A percentile compares a stretch with the other conserved stretches of the same genome.
These are phyloP conservation scores for Apophysomyces elegans DNA, from an alignment of 371 early-diverging fungal species.

Conservation along the genomic window DNA sequence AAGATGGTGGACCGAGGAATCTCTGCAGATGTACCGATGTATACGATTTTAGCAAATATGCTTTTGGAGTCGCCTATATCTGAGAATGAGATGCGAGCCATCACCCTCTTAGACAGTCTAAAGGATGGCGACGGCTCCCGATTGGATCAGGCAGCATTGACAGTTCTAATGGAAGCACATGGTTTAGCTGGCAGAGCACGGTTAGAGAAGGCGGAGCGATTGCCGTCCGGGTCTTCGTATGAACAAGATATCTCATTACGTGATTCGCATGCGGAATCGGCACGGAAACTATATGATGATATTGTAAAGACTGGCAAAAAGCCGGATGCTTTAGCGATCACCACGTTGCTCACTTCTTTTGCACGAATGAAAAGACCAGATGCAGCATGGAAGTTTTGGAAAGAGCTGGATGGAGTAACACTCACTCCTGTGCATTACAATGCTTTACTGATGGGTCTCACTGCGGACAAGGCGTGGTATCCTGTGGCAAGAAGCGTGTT, in stretches of 20 bases:
- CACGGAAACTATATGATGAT: slow-evolving; percentile 15
- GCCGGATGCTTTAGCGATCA: slow-evolving; percentile 31
- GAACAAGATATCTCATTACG: slow-evolving; percentile 12
- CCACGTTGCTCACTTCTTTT: slow-evolving; percentile 30
- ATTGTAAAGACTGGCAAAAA: slow-evolving; percentile 16
- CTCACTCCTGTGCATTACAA: slow-evolving; percentile 34
- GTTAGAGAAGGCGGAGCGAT: slow-evolving; percentile 3
- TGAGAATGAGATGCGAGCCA: slow-evolving; percentile 28
- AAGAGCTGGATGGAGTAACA: slow-evolving; percentile 12
- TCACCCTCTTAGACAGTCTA: slow-evolving; percentile 28
- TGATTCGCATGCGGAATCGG: slow-evolving; percentile 15
- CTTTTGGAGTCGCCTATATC: slow-evolving; percentile 29
- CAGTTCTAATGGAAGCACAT: slow-evolving; percentile 39
- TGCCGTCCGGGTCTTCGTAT: neutral
- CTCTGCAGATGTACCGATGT: slow-evolving; percentile 33
- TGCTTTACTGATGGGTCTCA: slow-evolving; percentile 30
- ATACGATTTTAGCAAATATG: slow-evolving; percentile 44
- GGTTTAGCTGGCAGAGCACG: slow-evolving; percentile 30
- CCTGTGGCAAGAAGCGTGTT: slow-evolving; percentile 31
- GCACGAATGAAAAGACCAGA: slow-evolving; percentile 30
- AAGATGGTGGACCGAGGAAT: slow-evolving; percentile 42
- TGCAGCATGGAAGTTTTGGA: slow-evolving; percentile 42
- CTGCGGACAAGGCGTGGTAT: slow-evolving; percentile 30
- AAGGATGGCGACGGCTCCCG: neutral
- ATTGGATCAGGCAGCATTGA: slow-evolving; percentile 33